phyloP scores from a whole-genome alignment of 192 early-diverging fungal species.

The Borealophlyctis nickersoniae region DNA sequence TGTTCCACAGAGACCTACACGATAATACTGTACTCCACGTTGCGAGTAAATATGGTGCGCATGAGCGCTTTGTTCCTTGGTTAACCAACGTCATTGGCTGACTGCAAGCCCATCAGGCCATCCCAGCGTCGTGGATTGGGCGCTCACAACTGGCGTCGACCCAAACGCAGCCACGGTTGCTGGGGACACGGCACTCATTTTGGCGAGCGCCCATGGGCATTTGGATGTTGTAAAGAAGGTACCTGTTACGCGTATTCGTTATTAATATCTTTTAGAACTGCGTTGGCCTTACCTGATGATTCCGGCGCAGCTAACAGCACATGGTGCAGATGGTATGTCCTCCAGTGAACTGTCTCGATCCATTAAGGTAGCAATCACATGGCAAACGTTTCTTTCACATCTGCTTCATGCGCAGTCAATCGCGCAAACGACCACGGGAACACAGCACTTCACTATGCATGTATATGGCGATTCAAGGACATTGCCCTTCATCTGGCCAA shows the following conservation, averaged over 20 bases:
- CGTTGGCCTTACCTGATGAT: neutral
- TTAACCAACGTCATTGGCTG: neutral
- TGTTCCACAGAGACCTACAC: conserved; percentile 37
- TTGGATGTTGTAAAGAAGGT: conserved; percentile 40
- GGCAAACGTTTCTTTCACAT: neutral
- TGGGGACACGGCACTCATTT: conserved; percentile 54
- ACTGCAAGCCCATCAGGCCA: neutral
- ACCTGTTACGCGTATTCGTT: too few species aligned
- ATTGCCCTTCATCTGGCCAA: conserved; percentile 32
- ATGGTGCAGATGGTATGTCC: conserved; percentile 24
- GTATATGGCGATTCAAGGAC: conserved; percentile 39
- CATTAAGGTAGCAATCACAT: too few species aligned
- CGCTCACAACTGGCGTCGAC: conserved; percentile 27
- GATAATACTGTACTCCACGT: conserved; percentile 45
- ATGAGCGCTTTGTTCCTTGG: neutral
- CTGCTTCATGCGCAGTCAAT: conserved; percentile 39
- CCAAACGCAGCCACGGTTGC: conserved; percentile 39
- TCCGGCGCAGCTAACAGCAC: neutral
- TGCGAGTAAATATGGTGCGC: conserved; percentile 28
- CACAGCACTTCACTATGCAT: conserved; percentile 58
- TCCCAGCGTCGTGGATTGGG: conserved; percentile 31
- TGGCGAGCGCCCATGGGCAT: conserved; percentile 28
- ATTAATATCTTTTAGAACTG: too few species aligned
- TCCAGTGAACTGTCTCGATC: too few species aligned
- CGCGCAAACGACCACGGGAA: conserved; percentile 56